Evolutionary conservation across 1,139 yeast genomes (phyloP).

Genomic region (Taiozyma onychis): DNA sequence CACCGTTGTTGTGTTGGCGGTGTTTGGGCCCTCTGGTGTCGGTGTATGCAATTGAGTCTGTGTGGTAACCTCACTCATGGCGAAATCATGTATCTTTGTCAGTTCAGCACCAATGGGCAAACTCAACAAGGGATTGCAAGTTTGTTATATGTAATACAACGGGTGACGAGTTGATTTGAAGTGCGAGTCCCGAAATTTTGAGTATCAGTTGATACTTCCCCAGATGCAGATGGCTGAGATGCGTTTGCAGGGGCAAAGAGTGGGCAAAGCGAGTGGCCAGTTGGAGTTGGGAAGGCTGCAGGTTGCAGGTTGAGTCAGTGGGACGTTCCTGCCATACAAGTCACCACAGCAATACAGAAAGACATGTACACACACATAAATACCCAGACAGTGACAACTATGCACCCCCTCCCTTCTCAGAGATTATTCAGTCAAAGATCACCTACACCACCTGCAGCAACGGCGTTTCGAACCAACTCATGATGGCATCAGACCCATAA

Average conservation of each 20-base stretch:
- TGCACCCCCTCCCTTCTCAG: background rate
- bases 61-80: background rate
- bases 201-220: slow-evolving; percentile 1
- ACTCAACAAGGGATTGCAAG: background rate
- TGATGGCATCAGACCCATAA: background rate
- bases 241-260: background rate
- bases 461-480: background rate
- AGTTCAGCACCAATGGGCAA: background rate
- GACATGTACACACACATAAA: no score
- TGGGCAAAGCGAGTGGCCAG: background rate
- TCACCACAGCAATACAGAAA: no score
- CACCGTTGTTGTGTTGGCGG: background rate
- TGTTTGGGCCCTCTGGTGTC: background rate
- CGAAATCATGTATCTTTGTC: background rate
- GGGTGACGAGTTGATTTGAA: background rate
- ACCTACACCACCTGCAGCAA: background rate
- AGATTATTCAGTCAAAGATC: background rate
- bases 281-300: no score
- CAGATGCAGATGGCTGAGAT: background rate
- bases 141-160: background rate
- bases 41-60: background rate
- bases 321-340: background rate
- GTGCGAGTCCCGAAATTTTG: background rate
- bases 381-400: background rate
- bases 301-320: background rate